phyloP scores from a whole-genome alignment of 2,329 filamentous ascomycete genomes.

The Microsporum audouinii region DNA sequence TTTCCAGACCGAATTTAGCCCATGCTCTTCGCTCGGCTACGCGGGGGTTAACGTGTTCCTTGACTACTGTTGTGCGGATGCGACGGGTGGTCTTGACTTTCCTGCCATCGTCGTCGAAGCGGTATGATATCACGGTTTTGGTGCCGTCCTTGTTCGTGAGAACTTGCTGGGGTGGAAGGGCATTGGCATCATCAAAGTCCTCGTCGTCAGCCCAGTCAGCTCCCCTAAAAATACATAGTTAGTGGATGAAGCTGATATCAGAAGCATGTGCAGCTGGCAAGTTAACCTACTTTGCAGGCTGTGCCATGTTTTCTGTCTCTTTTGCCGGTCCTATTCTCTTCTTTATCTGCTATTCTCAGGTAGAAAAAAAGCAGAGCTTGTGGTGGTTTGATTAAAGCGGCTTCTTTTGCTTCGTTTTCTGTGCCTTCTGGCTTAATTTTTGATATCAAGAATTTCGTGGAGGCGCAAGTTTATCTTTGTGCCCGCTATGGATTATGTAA shows the following conservation, averaged over 20 bases:
- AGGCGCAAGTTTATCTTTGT: slow-evolving; percentile 1
- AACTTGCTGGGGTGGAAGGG: slow-evolving; percentile 74
- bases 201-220: slow-evolving; percentile 87
- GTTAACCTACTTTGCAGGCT: slow-evolving; percentile 2
- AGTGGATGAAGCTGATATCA: neutral
- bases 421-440: neutral
- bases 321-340: neutral
- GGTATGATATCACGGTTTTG: slow-evolving; percentile 85
- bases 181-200: slow-evolving; percentile 72
- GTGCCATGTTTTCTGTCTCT: neutral
- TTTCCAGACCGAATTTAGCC: slow-evolving; percentile 84
- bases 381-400: neutral
- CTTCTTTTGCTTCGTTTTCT: neutral
- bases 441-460: slow-evolving; percentile 3
- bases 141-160: slow-evolving; percentile 97
- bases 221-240: slow-evolving; percentile 8
- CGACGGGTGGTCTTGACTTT: slow-evolving; percentile 96
- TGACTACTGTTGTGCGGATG: slow-evolving; percentile 82
- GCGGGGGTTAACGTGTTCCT: slow-evolving; percentile 88
- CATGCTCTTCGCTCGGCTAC: slow-evolving; percentile 90
- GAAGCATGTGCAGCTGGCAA: neutral
- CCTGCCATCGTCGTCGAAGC: slow-evolving; percentile 82
- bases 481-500: neutral
- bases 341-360: neutral
- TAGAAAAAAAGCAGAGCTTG: neutral